Percentiles rank a stretch among this genome's conserved stretches.
Conservation (phyloP, 2,329 filamentous ascomycete species). For the Calonectria crousiana region DNA sequence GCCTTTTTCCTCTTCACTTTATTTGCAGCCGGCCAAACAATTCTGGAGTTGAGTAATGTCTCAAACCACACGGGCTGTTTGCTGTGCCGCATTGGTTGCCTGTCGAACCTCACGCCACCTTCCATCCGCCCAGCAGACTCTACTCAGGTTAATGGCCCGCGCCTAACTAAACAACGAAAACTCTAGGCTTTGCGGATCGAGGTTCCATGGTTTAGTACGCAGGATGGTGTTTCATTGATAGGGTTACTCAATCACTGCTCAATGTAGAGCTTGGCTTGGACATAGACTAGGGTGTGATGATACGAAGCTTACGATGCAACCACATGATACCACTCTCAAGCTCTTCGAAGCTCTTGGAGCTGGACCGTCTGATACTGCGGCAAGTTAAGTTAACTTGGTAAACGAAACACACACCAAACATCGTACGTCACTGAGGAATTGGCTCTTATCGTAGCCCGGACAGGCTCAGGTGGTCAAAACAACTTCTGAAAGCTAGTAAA, state of each 20-base stretch:
- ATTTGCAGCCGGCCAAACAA: background rate
- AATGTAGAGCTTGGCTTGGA: background rate
- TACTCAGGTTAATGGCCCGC: background rate
- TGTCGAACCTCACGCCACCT: conserved; percentile 20
- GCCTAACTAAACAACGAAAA: background rate
- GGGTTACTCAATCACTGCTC: background rate
- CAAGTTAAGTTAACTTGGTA: background rate
- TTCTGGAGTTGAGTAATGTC: background rate
- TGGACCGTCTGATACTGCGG: background rate
- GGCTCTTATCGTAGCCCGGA: background rate
- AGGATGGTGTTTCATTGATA: background rate
- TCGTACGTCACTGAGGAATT: background rate
- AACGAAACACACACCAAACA: background rate
- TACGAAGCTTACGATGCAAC: background rate
- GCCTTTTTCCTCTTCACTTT: background rate
- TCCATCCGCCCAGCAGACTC: background rate
- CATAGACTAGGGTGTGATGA: background rate
- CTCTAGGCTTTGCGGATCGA: background rate
- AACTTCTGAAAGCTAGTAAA: conserved; percentile 48
- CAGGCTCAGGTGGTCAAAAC: conserved; percentile 34
- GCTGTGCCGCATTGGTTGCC: conserved; percentile 5
- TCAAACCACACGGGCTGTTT: conserved; percentile 9
- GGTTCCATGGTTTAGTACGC: background rate
- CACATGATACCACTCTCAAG: background rate
- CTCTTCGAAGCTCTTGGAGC: background rate